These are phyloP conservation scores for Boletus bicolor DNA, from an alignment of 768 basidiomycete species.

Conservation along the genomic window DNA sequence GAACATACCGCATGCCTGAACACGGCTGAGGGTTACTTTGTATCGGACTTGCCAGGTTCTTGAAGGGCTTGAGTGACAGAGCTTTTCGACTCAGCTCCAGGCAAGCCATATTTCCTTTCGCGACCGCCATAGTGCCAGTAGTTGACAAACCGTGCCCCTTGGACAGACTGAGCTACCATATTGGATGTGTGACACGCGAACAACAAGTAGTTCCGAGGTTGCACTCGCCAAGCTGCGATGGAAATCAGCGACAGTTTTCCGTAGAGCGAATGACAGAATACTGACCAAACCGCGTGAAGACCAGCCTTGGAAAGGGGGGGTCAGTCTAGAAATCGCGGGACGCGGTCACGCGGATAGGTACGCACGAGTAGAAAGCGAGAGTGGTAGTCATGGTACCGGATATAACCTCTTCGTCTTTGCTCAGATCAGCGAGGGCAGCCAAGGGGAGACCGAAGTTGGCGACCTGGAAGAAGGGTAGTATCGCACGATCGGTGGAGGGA, in stretches of 20 bases:
- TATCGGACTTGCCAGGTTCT: slow-evolving; percentile 33
- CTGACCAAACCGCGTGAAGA: slow-evolving; percentile 94
- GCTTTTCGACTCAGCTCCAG: slow-evolving; percentile 33
- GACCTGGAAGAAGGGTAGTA: slow-evolving; percentile 48
- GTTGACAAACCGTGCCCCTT: slow-evolving; percentile 81
- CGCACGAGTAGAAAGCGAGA: slow-evolving; percentile 88
- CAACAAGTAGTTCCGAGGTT: slow-evolving; percentile 93
- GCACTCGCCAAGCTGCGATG: slow-evolving; percentile 81
- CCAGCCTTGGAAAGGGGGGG: slow-evolving; percentile 40
- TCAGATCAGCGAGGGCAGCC: slow-evolving; percentile 87
- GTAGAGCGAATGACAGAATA: background rate
- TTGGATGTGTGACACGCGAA: slow-evolving; percentile 95
- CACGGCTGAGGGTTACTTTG: slow-evolving; percentile 14
- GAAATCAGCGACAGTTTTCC: slow-evolving; percentile 1
- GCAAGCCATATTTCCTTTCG: slow-evolving; percentile 59
- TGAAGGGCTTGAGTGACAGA: slow-evolving; percentile 51
- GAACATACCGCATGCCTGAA: slow-evolving; percentile 1
- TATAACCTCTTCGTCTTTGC: slow-evolving; percentile 94
- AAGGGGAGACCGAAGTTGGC: slow-evolving; percentile 98
- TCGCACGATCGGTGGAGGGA: background rate
- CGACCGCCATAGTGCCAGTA: slow-evolving; percentile 91
- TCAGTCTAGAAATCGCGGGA: slow-evolving; percentile 9
- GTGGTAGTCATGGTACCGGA: slow-evolving; percentile 97
- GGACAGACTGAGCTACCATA: slow-evolving; percentile 77
- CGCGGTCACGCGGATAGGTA: slow-evolving; percentile 24